Percentiles rank a stretch among this genome's conserved stretches.
These are phyloP conservation scores for Saccharomyces jurei DNA, from an alignment of 805 yeast species.

Conservation along the genomic window DNA sequence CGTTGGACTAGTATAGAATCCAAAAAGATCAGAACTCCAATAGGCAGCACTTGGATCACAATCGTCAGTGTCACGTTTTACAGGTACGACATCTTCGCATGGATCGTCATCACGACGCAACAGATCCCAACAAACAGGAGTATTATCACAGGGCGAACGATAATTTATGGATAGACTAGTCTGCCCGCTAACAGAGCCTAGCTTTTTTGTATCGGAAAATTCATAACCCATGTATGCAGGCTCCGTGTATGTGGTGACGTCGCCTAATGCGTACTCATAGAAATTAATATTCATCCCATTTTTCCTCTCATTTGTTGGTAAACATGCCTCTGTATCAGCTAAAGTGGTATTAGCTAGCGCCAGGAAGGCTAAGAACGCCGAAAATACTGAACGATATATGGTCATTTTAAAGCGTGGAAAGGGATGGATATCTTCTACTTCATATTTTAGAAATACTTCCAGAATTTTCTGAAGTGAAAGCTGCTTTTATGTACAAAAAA, in stretches of 20 bases:
- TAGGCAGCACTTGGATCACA: not conserved
- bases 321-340: not conserved
- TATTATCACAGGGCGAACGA: not conserved
- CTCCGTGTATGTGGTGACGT: not conserved
- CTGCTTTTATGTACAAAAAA: no score
- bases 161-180: not conserved
- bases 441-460: no score
- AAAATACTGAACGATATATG: not conserved
- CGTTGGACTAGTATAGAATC: slow-evolving; percentile 6
- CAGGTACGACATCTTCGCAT: not conserved
- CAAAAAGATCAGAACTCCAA: slow-evolving; percentile 4
- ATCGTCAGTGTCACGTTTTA: not conserved
- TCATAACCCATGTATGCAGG: not conserved
- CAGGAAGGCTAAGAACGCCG: not conserved
- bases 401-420: not conserved
- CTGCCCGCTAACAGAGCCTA: not conserved
- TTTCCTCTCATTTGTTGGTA: not conserved
- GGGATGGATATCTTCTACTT: not conserved
- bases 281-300: not conserved
- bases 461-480: not conserved
- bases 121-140: not conserved
- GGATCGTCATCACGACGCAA: not conserved
- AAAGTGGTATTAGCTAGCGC: not conserved
- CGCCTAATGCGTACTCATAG: not conserved
- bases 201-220: not conserved